Evolutionary conservation across 164 flowering plant genomes (phyloP).

Genomic region (Chloranthus sessilifolius): DNA sequence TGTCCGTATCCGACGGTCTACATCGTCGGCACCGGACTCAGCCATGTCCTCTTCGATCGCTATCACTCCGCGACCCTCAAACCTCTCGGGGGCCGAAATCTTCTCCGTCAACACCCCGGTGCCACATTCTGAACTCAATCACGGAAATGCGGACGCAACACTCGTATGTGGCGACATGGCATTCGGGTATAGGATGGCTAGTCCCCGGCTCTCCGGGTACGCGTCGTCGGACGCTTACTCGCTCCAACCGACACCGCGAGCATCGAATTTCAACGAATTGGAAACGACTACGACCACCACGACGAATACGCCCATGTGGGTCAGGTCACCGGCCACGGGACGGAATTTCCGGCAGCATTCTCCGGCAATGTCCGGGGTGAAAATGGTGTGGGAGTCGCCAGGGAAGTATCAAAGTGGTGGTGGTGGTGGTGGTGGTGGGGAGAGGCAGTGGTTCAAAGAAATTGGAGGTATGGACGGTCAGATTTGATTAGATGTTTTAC

Average conservation of each 20-base stretch:
- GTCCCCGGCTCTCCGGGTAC: conserved; percentile 52
- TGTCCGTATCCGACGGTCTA: conserved; percentile 52
- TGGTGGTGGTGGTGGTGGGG: conserved; percentile 22
- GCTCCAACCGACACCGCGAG: conserved; percentile 60
- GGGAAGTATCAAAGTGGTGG: conserved; percentile 25
- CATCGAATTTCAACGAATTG: conserved; percentile 51
- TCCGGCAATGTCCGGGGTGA: conserved; percentile 30
- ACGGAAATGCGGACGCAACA: conserved; percentile 15
- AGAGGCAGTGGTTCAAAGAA: too few species aligned
- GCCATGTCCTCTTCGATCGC: conserved; percentile 34
- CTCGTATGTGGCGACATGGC: conserved; percentile 24
- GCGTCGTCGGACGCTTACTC: conserved; percentile 64
- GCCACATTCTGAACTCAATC: conserved; percentile 11
- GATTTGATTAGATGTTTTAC: too few species aligned
- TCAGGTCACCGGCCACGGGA: conserved; percentile 43
- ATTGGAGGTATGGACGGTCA: conserved; percentile 39
- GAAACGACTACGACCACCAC: conserved; percentile 26
- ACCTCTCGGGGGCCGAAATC: conserved; percentile 53
- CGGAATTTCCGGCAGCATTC: conserved; percentile 34
- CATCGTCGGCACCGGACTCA: conserved; percentile 38
- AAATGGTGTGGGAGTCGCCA: conserved; percentile 37
- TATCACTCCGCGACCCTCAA: conserved; percentile 51
- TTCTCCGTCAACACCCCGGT: conserved; percentile 47
- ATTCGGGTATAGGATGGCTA: conserved; percentile 33
- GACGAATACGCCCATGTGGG: conserved; percentile 34